A percentile compares a stretch with the other conserved stretches of the same genome.
Evolutionary conservation across 257 asterid species (phyloP).

Genomic region (Nicotiana knightiana): DNA sequence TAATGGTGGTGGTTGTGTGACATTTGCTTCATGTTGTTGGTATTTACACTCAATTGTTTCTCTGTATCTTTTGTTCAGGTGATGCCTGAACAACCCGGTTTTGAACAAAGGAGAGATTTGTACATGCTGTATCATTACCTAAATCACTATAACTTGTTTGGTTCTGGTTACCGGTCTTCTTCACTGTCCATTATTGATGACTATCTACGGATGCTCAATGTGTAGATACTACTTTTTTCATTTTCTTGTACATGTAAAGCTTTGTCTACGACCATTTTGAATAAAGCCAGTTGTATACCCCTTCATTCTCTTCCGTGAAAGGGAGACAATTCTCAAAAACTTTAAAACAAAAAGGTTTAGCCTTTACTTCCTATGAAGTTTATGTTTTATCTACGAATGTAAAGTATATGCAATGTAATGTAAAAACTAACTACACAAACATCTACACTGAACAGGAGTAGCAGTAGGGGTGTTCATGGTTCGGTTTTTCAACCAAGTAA

Average conservation of each 20-base stretch:
- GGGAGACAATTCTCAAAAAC: background rate
- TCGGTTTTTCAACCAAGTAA: too few species aligned
- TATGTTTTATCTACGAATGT: background rate
- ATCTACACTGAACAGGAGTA: background rate
- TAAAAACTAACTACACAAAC: background rate
- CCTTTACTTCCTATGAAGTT: background rate
- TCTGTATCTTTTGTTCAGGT: slow-evolving; percentile 37
- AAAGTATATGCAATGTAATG: background rate
- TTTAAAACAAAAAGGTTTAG: too few species aligned
- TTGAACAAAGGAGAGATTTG: slow-evolving; percentile 66
- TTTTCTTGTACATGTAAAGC: background rate
- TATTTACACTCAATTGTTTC: background rate
- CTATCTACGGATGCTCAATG: slow-evolving; percentile 54
- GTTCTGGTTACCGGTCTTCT: slow-evolving; percentile 82
- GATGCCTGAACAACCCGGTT: slow-evolving; percentile 77
- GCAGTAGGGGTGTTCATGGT: too few species aligned
- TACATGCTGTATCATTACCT: slow-evolving; percentile 84
- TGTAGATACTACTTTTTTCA: slow-evolving; percentile 22
- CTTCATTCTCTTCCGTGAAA: background rate
- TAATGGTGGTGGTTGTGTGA: too few species aligned
- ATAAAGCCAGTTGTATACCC: background rate
- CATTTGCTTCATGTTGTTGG: background rate
- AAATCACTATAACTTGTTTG: slow-evolving; percentile 91
- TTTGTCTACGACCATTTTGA: background rate
- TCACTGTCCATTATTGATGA: slow-evolving; percentile 81